These are phyloP conservation scores for Xylariaceae sp. DNA, from an alignment of 2,329 filamentous ascomycete species.

Conservation along the genomic window DNA sequence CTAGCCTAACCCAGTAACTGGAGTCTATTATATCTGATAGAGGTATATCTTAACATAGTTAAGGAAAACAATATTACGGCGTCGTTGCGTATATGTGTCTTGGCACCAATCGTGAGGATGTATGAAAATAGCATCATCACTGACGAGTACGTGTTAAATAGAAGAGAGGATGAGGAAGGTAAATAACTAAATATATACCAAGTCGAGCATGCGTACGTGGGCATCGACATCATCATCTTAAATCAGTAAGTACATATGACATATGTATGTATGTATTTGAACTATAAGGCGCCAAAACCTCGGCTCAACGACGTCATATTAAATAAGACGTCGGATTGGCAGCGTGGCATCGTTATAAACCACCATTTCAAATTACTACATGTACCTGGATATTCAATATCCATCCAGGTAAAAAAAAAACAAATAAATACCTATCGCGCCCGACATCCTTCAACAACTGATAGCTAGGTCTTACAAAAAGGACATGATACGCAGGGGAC, in stretches of 20 bases:
- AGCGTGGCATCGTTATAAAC: background rate
- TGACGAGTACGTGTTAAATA: background rate
- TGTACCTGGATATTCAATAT: too few relatives aligned
- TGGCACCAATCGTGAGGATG: background rate
- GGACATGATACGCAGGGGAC: slow-evolving; percentile 22
- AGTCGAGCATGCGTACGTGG: too few relatives aligned
- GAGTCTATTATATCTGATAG: too few relatives aligned
- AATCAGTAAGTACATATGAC: too few relatives aligned
- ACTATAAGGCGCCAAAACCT: slow-evolving; percentile 12
- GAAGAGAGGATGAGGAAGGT: background rate
- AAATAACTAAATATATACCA: background rate
- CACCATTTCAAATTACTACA: slow-evolving; percentile 12
- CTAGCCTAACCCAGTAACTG: too few relatives aligned
- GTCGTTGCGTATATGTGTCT: background rate
- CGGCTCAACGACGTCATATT: slow-evolving; percentile 19
- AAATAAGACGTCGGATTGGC: background rate
- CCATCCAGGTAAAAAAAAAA: too few relatives aligned
- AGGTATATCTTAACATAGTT: too few relatives aligned
- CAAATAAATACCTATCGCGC: background rate
- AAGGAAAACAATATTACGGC: background rate
- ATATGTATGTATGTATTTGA: too few relatives aligned
- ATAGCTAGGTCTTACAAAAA: slow-evolving; percentile 10
- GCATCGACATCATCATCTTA: too few relatives aligned
- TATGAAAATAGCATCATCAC: too few relatives aligned
- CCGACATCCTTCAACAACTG: background rate